These are phyloP conservation scores for Blastobotrys parvus DNA, from an alignment of 805 yeast species.

Conservation along the genomic window DNA sequence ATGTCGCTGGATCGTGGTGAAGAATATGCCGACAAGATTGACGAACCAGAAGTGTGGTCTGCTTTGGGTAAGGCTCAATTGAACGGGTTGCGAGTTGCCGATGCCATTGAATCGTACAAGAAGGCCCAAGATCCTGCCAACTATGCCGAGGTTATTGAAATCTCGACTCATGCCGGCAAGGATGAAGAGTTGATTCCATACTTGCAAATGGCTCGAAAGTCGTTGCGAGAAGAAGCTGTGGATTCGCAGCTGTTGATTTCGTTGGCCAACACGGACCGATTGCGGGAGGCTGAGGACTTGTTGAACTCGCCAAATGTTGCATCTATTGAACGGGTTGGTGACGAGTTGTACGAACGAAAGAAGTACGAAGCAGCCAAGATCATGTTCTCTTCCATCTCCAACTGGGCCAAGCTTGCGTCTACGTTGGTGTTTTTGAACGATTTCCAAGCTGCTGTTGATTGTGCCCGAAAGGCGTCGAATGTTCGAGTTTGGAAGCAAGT, in stretches of 20 bases:
- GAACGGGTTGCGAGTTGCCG: conserved; percentile 85
- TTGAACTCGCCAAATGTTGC: conserved; percentile 88
- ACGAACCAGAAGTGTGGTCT: conserved; percentile 83
- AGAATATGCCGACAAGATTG: conserved; percentile 82
- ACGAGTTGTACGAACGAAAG: conserved; percentile 68
- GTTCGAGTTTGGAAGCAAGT: conserved; percentile 95
- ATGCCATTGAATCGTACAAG: conserved; percentile 85
- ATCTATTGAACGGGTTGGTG: conserved; percentile 86
- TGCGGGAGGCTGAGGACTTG: conserved; percentile 75
- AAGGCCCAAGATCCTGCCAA: conserved; percentile 87
- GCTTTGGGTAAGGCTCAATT: conserved; percentile 94
- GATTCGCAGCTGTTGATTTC: conserved; percentile 89
- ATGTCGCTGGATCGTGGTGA: conserved; percentile 94
- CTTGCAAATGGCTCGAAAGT: conserved; percentile 84
- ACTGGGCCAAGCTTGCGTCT: conserved; percentile 94
- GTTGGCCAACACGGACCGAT: conserved; percentile 69
- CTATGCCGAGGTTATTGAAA: conserved; percentile 85
- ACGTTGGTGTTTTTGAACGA: conserved; percentile 87
- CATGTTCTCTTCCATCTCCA: conserved; percentile 76
- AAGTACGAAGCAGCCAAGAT: conserved; percentile 91
- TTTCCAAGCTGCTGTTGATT: conserved; percentile 94
- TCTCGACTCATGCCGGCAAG: conserved; percentile 92
- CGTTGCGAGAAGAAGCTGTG: conserved; percentile 82
- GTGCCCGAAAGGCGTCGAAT: conserved; percentile 96
- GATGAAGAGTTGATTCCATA: conserved; percentile 86